phyloP scores from a whole-genome alignment of 2,329 filamentous ascomycete genomes.

The Shiraia bambusicola region DNA sequence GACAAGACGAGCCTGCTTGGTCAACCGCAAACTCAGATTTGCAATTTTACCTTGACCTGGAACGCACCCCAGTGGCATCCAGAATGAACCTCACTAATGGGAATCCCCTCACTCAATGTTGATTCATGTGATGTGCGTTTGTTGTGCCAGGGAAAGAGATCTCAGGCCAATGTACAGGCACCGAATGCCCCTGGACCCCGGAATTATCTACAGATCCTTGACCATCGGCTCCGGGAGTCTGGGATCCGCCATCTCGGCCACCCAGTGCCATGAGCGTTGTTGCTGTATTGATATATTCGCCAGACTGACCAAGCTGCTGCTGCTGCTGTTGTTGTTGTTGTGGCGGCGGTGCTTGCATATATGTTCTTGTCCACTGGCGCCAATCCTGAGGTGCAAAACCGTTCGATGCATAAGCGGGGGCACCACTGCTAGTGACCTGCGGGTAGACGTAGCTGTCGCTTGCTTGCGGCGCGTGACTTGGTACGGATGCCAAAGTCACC shows the following conservation, averaged over 20 bases:
- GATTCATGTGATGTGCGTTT: constrained; percentile 24
- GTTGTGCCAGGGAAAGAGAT: constrained; percentile 27
- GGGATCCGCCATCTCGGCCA: constrained; percentile 29
- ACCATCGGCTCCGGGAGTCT: constrained; percentile 21
- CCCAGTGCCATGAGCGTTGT: constrained; percentile 43
- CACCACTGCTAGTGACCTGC: constrained; percentile 17
- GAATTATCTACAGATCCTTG: constrained; percentile 23
- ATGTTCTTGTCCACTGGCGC: constrained; percentile 40
- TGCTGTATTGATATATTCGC: constrained; percentile 43
- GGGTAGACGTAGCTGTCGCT: constrained; percentile 23
- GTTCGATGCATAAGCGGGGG: constrained; percentile 28
- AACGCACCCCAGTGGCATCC: too few species aligned
- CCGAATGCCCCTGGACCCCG: constrained; percentile 22
- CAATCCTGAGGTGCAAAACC: constrained; percentile 33
- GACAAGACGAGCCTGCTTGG: too few species aligned
- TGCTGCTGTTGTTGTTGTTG: too few species aligned
- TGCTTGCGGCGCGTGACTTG: constrained; percentile 23
- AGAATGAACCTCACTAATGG: too few species aligned
- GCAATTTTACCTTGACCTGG: too few species aligned
- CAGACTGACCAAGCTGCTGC: constrained; percentile 20
- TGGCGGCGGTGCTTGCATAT: constrained; percentile 23
- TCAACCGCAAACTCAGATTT: too few species aligned
- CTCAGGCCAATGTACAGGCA: constrained; percentile 33
- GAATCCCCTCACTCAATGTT: constrained; percentile 17
- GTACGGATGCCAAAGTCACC: constrained; percentile 29